These are phyloP conservation scores for Trametes villosa DNA, from an alignment of 768 basidiomycete genomes.

Conservation along the genomic window DNA sequence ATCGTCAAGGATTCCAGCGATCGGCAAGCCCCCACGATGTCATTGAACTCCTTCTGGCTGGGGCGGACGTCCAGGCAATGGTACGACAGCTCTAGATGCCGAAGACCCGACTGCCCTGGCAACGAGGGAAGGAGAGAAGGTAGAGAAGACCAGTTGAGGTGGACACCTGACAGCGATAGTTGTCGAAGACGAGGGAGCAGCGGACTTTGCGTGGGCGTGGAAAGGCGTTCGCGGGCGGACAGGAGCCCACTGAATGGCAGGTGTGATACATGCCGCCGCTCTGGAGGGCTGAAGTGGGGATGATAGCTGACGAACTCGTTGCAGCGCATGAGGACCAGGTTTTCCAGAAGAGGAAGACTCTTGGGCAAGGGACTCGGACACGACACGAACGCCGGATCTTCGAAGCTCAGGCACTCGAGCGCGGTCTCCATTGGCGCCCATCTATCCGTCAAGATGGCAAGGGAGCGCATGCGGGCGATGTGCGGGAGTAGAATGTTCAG, in stretches of 20 bases:
- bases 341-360: constrained; percentile 43
- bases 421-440: constrained; percentile 63
- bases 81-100: constrained; percentile 53
- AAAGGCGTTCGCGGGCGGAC: constrained; percentile 5
- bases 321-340: constrained; percentile 60
- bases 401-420: constrained; percentile 46
- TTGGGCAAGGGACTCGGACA: constrained; percentile 32
- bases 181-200: constrained; percentile 49
- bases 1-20: constrained; percentile 49
- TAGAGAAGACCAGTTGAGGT: constrained; percentile 55
- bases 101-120: constrained; percentile 21
- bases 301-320: constrained; percentile 58
- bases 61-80: constrained; percentile 61
- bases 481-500: constrained; percentile 56
- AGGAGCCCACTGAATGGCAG: constrained; percentile 26
- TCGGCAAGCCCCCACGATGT: constrained; percentile 46
- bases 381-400: constrained; percentile 30
- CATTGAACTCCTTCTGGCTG: constrained; percentile 45
- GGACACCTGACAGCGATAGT: constrained; percentile 59
- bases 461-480: constrained; percentile 54
- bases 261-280: constrained; percentile 42
- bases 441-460: constrained; percentile 57
- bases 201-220: neutral
- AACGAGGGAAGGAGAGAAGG: constrained; percentile 26
- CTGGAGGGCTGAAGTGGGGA: constrained; percentile 46